These are phyloP conservation scores for Trametes coccinea DNA, from an alignment of 768 basidiomycete genomes.

Conservation along the genomic window DNA sequence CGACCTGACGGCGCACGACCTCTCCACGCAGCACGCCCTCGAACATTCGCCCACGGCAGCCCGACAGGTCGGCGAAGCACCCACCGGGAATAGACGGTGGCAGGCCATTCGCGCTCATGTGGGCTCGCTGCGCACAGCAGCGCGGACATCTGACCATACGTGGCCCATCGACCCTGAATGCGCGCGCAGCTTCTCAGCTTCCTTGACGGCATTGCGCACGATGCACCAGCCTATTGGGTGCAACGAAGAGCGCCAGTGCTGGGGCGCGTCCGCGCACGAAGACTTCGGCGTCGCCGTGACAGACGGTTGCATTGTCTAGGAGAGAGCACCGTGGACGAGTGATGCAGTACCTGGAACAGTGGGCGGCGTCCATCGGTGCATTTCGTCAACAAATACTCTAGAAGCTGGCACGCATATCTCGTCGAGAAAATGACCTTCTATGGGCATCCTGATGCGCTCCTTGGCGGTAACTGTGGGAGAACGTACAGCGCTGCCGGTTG, in stretches of 20 bases:
- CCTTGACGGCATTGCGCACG: slow-evolving; percentile 4
- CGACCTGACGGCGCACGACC: too few relatives aligned
- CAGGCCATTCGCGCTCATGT: neutral
- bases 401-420: too few relatives aligned
- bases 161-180: slow-evolving; percentile 17
- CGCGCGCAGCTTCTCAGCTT: slow-evolving; percentile 4
- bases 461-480: too few relatives aligned
- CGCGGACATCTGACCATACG: slow-evolving; percentile 14
- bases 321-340: too few relatives aligned
- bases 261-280: neutral
- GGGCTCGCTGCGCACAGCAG: neutral
- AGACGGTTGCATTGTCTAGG: too few relatives aligned
- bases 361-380: too few relatives aligned
- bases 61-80: neutral
- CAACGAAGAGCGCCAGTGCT: neutral
- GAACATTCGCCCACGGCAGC: neutral
- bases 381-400: too few relatives aligned
- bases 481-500: too few relatives aligned
- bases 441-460: too few relatives aligned
- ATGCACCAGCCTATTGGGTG: neutral
- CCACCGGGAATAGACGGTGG: neutral
- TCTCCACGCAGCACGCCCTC: neutral
- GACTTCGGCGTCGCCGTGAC: too few relatives aligned
- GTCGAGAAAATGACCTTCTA: too few relatives aligned
- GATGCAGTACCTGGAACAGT: too few relatives aligned